These are phyloP conservation scores for Kwoniella sp. DNA, from an alignment of 768 basidiomycete genomes.

Conservation along the genomic window DNA sequence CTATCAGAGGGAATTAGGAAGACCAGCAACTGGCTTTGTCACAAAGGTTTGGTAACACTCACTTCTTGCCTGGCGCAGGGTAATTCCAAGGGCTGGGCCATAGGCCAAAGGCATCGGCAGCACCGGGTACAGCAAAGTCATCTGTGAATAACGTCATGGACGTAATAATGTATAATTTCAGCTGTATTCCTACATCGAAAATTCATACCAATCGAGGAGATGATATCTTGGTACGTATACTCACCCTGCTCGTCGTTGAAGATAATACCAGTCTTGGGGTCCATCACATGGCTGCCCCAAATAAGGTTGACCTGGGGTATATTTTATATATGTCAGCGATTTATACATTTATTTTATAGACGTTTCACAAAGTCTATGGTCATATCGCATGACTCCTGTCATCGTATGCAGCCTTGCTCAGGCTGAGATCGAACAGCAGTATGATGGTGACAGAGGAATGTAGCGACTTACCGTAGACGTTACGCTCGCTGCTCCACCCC, in stretches of 20 bases:
- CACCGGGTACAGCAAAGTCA: conserved; percentile 85
- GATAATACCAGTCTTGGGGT: conserved; percentile 82
- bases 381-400: no score
- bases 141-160: no score
- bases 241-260: conserved; percentile 76
- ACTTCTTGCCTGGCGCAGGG: conserved; percentile 76
- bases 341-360: no score
- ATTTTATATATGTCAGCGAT: no score
- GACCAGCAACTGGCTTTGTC: no score
- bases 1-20: no score
- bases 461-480: conserved; percentile 66
- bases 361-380: no score
- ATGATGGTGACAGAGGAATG: background rate
- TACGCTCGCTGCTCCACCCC: conserved; percentile 79
- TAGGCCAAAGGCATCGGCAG: conserved; percentile 70
- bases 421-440: no score
- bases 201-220: no score
- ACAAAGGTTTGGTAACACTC: background rate
- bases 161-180: no score
- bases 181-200: no score
- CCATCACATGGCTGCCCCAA: conserved; percentile 85
- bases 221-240: no score
- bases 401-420: background rate
- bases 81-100: conserved; percentile 65
- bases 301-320: conserved; percentile 68